Percentiles rank a stretch among this genome's conserved stretches.
Conservation (phyloP, 2,329 filamentous ascomycete genomes). For the Biscogniauxia mediterranea region DNA sequence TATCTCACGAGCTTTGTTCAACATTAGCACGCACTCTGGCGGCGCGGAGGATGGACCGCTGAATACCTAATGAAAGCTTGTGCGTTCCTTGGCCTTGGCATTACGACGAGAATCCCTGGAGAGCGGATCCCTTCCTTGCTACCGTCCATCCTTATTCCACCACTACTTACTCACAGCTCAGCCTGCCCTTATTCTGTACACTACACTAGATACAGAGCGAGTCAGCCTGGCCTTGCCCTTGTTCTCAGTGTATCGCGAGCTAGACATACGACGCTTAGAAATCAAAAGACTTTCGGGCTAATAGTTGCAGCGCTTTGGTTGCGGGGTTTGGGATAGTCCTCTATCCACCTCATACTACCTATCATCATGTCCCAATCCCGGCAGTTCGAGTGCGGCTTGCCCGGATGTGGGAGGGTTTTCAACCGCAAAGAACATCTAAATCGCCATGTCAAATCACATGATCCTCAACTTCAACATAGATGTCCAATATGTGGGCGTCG, state of each 20-base stretch:
- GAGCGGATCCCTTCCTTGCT: not conserved
- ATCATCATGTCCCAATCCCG: slow-evolving; percentile 15
- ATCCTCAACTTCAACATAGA: slow-evolving; percentile 19
- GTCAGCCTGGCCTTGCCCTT: not conserved
- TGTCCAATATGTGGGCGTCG: slow-evolving; percentile 17
- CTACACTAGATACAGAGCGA: not conserved
- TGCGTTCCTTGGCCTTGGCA: too few species aligned
- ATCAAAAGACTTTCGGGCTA: not conserved
- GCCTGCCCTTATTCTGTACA: too few species aligned
- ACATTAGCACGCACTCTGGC: not conserved
- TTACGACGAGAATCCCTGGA: not conserved
- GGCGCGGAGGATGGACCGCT: too few species aligned
- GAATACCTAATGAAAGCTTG: too few species aligned
- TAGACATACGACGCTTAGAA: not conserved
- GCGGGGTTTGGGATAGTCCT: not conserved
- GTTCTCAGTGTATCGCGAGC: not conserved
- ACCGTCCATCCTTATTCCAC: not conserved
- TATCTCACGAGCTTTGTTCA: not conserved
- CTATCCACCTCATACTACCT: slow-evolving; percentile 1
- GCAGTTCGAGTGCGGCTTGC: slow-evolving; percentile 15
- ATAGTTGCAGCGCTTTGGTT: not conserved
- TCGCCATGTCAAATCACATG: slow-evolving; percentile 16
- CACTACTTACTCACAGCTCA: not conserved
- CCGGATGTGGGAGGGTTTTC: slow-evolving; percentile 18
- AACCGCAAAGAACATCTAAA: slow-evolving; percentile 20